phyloP scores from a whole-genome alignment of 306 rosid genomes.

The Sicyos baderoa region DNA sequence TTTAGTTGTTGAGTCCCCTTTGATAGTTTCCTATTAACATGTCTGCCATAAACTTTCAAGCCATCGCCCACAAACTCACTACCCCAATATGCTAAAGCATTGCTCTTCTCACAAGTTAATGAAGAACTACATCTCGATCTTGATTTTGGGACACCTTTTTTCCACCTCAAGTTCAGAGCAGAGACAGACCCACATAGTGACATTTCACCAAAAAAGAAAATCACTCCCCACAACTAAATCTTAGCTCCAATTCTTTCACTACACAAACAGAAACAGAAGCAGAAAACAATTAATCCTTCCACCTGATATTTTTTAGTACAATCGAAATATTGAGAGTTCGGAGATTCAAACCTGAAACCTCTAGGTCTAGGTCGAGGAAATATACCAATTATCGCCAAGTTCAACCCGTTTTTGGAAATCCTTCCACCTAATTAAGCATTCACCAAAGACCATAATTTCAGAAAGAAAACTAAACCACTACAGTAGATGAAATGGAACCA shows the following conservation, averaged over 20 bases:
- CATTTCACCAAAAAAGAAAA: slow-evolving; percentile 33
- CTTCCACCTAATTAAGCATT: slow-evolving; percentile 1
- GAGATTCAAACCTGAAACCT: no score
- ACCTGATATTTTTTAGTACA: background rate
- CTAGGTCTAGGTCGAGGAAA: no score
- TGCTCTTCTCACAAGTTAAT: slow-evolving; percentile 21
- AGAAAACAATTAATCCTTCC: background rate
- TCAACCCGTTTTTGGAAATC: no score
- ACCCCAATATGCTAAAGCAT: slow-evolving; percentile 40
- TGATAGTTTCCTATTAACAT: slow-evolving; percentile 22
- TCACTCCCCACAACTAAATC: slow-evolving; percentile 14
- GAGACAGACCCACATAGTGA: slow-evolving; percentile 49
- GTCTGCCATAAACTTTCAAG: slow-evolving; percentile 28
- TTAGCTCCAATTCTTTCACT: slow-evolving; percentile 11
- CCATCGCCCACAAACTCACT: slow-evolving; percentile 43
- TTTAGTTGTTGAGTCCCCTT: slow-evolving; percentile 38
- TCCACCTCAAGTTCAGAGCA: slow-evolving; percentile 42
- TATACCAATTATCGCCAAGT: no score
- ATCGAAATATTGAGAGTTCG: no score
- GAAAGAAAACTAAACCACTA: background rate
- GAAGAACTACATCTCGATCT: slow-evolving; percentile 23
- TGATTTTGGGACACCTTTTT: slow-evolving; percentile 16
- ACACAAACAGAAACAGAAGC: background rate
- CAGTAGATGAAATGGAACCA: background rate
- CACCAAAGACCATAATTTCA: background rate